phyloP scores from a whole-genome alignment of 2,329 filamentous ascomycete species.

The Aspergillus costaricaensis region DNA sequence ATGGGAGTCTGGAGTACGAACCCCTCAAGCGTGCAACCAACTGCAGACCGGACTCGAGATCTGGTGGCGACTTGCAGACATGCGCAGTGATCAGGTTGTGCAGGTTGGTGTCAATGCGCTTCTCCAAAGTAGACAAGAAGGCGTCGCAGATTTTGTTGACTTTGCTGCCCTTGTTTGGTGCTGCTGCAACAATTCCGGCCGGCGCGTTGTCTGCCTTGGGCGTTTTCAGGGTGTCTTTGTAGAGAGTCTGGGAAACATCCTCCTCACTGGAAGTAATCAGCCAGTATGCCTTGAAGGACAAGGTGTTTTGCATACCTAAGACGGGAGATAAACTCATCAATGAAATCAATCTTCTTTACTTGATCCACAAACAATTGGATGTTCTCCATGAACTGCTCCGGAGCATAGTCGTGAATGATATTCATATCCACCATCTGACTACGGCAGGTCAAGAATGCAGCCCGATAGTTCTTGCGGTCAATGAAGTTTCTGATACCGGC shows the following conservation, averaged over 20 bases:
- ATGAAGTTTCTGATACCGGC: constrained; percentile 84
- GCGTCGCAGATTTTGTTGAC: constrained; percentile 88
- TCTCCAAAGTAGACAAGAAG: constrained; percentile 68
- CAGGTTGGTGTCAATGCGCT: constrained; percentile 64
- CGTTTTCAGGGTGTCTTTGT: constrained; percentile 74
- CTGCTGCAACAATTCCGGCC: constrained; percentile 24
- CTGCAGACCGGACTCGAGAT: constrained; percentile 78
- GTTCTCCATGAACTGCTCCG: constrained; percentile 77
- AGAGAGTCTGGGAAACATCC: constrained; percentile 91
- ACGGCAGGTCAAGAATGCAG: constrained; percentile 83
- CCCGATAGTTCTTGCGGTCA: constrained; percentile 75
- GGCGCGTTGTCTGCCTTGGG: constrained; percentile 32
- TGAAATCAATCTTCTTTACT: constrained; percentile 74
- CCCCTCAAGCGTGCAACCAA: constrained; percentile 73
- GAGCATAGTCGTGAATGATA: constrained; percentile 90
- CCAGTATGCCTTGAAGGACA: not conserved
- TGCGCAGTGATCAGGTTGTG: constrained; percentile 95
- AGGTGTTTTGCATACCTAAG: constrained; percentile 59
- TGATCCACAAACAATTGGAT: constrained; percentile 80
- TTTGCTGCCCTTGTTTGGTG: constrained; percentile 55
- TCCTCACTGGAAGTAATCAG: constrained; percentile 61
- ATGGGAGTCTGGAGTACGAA: constrained; percentile 25
- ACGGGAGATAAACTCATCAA: constrained; percentile 89
- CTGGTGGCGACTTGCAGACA: constrained; percentile 89
- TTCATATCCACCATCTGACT: constrained; percentile 98